These are phyloP conservation scores for Acephala macrosclerotiorum DNA, from an alignment of 2,329 filamentous ascomycete genomes.

Conservation along the genomic window DNA sequence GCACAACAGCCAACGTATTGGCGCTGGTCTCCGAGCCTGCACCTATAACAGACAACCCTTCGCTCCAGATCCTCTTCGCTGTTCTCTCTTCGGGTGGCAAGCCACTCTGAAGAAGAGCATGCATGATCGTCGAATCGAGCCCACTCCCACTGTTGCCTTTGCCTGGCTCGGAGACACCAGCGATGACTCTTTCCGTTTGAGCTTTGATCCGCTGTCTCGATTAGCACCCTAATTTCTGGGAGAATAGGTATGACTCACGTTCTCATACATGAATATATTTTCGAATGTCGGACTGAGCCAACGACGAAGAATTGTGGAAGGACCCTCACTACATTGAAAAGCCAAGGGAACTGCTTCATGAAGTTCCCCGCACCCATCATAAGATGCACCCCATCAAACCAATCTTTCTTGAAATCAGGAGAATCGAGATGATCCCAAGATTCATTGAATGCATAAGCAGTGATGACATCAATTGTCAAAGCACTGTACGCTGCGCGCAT, in stretches of 20 bases:
- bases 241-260: slow-evolving; percentile 5
- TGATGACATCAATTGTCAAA: slow-evolving; percentile 40
- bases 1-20: neutral
- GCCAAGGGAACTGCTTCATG: slow-evolving; percentile 24
- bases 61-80: neutral
- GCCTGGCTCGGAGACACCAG: neutral
- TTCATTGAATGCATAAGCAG: slow-evolving; percentile 37
- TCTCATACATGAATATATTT: slow-evolving; percentile 17
- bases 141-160: neutral
- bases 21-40: slow-evolving; percentile 5
- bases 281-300: slow-evolving; percentile 14
- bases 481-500: slow-evolving; percentile 13
- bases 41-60: neutral
- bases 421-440: slow-evolving; percentile 7
- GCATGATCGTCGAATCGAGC: neutral
- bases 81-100: slow-evolving; percentile 6
- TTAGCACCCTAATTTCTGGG: neutral
- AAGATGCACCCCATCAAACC: slow-evolving; percentile 10
- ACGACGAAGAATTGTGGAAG: slow-evolving; percentile 19
- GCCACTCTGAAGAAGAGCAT: slow-evolving; percentile 4
- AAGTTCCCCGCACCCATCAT: slow-evolving; percentile 10
- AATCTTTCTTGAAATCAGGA: slow-evolving; percentile 21
- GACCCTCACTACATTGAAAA: slow-evolving; percentile 17
- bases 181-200: neutral
- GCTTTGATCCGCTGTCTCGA: neutral